Percentiles rank a stretch among this genome's conserved stretches.
phyloP scores from a whole-genome alignment of 495 filamentous ascomycete genomes.

The Hypoxylon intermedium region DNA sequence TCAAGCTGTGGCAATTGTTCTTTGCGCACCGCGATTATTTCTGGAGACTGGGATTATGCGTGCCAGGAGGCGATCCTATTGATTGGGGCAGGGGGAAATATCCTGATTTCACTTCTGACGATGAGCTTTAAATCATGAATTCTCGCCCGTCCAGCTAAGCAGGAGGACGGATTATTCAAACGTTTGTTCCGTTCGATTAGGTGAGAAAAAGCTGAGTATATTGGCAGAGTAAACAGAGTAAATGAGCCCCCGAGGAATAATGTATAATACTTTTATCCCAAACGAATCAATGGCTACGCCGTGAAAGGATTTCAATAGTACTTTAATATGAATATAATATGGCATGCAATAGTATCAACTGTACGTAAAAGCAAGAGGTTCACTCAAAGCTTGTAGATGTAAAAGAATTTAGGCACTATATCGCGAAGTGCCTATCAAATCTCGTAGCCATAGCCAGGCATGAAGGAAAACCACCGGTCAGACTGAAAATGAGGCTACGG shows the following conservation, averaged over 20 bases:
- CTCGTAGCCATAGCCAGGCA: background rate
- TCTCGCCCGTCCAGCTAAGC: background rate
- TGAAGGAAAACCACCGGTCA: background rate
- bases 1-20: constrained; percentile 87
- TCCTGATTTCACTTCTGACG: constrained; percentile 30
- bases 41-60: constrained; percentile 87
- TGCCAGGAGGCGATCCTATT: constrained; percentile 79
- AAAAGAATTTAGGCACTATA: no score
- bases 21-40: constrained; percentile 97
- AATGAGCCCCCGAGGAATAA: background rate
- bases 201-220: constrained; percentile 8
- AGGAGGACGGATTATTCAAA: constrained; percentile 8
- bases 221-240: constrained; percentile 3
- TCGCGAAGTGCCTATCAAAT: background rate
- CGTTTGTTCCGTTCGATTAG: constrained; percentile 3
- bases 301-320: background rate
- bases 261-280: background rate
- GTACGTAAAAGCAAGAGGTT: no score
- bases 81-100: constrained; percentile 66
- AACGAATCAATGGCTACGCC: background rate
- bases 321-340: background rate
- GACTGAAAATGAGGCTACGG: background rate
- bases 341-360: no score
- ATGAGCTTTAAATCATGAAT: constrained; percentile 39
- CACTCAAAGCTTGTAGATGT: no score